phyloP scores from a whole-genome alignment of 2,329 filamentous ascomycete species.

The Alternaria metachromatica region DNA sequence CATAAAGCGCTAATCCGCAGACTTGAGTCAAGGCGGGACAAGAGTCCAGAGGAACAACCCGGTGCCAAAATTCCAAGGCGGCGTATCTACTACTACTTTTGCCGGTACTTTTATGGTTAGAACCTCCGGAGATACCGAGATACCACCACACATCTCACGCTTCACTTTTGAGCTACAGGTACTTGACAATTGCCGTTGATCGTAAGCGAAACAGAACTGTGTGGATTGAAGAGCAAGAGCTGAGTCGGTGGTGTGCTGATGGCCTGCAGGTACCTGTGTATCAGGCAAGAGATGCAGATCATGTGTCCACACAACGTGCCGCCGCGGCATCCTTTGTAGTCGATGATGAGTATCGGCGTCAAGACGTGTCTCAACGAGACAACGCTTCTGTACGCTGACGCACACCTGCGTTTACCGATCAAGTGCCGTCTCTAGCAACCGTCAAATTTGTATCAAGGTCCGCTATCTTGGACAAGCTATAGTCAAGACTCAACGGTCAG shows the following conservation, averaged over 20 bases:
- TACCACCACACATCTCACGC: constrained; percentile 4
- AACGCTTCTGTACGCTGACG: constrained; percentile 5
- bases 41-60: constrained; percentile 1
- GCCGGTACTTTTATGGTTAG: constrained; percentile 14
- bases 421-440: neutral
- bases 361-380: neutral
- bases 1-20: neutral
- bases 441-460: neutral
- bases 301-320: neutral
- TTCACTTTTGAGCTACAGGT: constrained; percentile 1
- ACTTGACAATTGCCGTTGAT: neutral
- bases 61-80: constrained; percentile 6
- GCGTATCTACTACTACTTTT: constrained; percentile 9
- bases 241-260: neutral
- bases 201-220: neutral
- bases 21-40: constrained; percentile 1
- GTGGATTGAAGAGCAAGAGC: neutral
- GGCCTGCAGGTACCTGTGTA: neutral
- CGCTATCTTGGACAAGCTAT: neutral
- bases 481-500: neutral
- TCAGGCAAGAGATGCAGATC: neutral
- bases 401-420: neutral
- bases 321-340: neutral
- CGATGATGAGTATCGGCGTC: constrained; percentile 7
- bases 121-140: constrained; percentile 17